These are phyloP conservation scores for Hyaloscypha hepaticicola DNA, from an alignment of 495 filamentous ascomycete genomes.

Conservation along the genomic window DNA sequence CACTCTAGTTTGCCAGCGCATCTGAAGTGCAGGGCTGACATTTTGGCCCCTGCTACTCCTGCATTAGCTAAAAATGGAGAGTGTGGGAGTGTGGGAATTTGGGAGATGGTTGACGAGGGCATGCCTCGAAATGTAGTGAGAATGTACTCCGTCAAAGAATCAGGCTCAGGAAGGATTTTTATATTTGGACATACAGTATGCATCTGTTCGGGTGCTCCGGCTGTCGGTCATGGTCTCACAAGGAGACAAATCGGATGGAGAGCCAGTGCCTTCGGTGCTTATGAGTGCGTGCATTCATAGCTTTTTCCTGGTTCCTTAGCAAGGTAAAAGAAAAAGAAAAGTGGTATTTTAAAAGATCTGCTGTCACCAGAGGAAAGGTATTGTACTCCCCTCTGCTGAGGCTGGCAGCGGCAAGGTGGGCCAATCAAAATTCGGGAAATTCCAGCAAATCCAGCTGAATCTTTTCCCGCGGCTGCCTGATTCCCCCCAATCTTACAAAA, in stretches of 20 bases:
- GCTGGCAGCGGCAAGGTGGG: background rate
- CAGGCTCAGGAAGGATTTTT: background rate
- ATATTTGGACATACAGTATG: background rate
- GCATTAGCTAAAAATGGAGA: background rate
- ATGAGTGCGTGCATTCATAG: background rate
- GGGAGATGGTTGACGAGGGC: background rate
- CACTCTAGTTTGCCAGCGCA: constrained; percentile 1
- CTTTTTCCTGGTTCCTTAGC: background rate
- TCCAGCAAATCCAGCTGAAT: too few relatives aligned
- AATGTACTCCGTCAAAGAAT: too few relatives aligned
- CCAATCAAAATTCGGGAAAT: background rate
- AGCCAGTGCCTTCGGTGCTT: background rate
- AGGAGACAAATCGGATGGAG: background rate
- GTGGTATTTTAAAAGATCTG: too few relatives aligned
- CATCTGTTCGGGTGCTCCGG: background rate
- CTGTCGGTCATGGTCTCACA: background rate
- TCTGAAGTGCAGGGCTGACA: background rate
- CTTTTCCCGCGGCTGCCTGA: background rate
- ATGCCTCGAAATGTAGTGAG: background rate
- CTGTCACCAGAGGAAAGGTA: background rate
- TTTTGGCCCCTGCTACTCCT: background rate
- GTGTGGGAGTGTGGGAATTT: background rate
- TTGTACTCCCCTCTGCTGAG: background rate
- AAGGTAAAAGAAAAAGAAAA: background rate
- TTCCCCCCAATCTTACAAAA: background rate